Conservation (phyloP, 1,139 yeast genomes). For the Nadsonia starkeyi-henricii region DNA sequence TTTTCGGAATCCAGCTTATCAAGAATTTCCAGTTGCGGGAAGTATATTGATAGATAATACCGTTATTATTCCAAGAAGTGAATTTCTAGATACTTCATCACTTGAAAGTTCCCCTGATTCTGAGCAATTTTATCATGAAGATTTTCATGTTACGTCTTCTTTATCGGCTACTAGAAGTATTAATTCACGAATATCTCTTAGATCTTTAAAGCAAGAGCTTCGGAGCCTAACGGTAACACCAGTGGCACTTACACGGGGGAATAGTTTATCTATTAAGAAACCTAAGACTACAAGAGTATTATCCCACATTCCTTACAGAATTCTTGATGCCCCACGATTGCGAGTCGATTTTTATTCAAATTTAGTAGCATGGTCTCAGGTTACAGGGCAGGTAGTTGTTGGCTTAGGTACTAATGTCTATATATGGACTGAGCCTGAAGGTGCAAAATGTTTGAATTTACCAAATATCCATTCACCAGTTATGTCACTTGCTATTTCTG, state of each 20-base stretch:
- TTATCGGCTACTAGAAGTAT: not conserved
- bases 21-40: no score
- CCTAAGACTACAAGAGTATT: not conserved
- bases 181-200: constrained; percentile 2
- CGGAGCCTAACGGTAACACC: not conserved
- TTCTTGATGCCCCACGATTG: constrained; percentile 62
- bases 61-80: no score
- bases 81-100: no score
- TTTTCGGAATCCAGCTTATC: no score
- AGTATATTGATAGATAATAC: no score
- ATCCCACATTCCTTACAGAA: constrained; percentile 28
- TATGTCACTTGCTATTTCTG: constrained; percentile 47
- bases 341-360: constrained; percentile 74
- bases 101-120: no score
- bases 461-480: constrained; percentile 23
- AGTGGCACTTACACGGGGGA: not conserved
- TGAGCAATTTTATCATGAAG: no score
- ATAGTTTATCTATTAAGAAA: not conserved
- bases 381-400: constrained; percentile 43
- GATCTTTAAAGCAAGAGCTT: not conserved
- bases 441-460: constrained; percentile 23
- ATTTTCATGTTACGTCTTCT: no score
- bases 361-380: constrained; percentile 58
- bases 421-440: constrained; percentile 47
- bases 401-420: constrained; percentile 52